A percentile compares a stretch with the other conserved stretches of the same genome.
phyloP scores from a whole-genome alignment of 371 early-diverging fungal genomes.

The Mucor plumbeus region DNA sequence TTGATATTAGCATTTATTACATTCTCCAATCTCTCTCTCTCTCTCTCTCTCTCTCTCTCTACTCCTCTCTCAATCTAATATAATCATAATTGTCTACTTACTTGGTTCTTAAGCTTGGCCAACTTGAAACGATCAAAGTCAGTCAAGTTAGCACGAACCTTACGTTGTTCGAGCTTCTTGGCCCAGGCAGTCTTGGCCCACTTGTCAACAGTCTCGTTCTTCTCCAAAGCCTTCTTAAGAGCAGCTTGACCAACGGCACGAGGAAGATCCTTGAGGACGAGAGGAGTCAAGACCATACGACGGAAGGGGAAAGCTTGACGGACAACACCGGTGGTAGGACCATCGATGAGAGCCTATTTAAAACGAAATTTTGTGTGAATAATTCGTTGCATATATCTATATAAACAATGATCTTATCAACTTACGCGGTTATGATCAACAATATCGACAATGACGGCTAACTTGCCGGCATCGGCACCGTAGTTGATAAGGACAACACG shows the following conservation, averaged over 20 bases:
- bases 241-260: conserved; percentile 80
- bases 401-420: neutral
- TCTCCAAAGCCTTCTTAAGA: conserved; percentile 86
- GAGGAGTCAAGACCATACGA: conserved; percentile 88
- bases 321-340: conserved; percentile 94
- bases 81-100: conserved; percentile 31
- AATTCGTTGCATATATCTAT: neutral
- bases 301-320: conserved; percentile 90
- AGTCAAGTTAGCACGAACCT: conserved; percentile 77
- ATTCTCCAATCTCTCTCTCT: no score
- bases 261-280: conserved; percentile 87
- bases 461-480: conserved; percentile 94
- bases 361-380: neutral
- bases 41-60: neutral
- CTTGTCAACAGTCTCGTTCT: conserved; percentile 76
- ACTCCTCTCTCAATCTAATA: neutral
- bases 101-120: conserved; percentile 82
- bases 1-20: conserved; percentile 2
- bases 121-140: conserved; percentile 99
- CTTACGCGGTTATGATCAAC: conserved; percentile 96
- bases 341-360: conserved; percentile 90
- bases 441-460: conserved; percentile 98
- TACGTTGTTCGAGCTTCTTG: conserved; percentile 88
- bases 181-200: conserved; percentile 95
- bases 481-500: conserved; percentile 96